Percentiles rank a stretch among this genome's conserved stretches.
Evolutionary conservation across 2,329 filamentous ascomycete genomes (phyloP).

Genomic region (Sporothrix brunneoviolacea): DNA sequence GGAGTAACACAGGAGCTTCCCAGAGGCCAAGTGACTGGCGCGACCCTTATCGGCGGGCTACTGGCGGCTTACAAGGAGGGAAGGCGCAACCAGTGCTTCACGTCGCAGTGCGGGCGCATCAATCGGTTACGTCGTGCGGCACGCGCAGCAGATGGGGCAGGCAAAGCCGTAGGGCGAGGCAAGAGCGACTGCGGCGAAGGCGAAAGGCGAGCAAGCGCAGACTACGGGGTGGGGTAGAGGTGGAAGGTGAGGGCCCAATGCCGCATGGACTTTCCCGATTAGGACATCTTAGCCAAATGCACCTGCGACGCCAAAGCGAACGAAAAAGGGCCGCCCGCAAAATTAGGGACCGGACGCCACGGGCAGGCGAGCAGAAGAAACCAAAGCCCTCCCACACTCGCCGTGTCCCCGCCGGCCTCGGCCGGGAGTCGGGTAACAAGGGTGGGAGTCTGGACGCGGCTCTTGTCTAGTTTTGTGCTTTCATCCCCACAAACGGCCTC

Average conservation of each 20-base stretch:
- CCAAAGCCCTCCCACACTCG: no score
- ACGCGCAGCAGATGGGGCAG: background rate
- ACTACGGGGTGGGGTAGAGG: slow-evolving; percentile 3
- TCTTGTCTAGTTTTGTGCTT: background rate
- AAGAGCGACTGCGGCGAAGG: slow-evolving; percentile 8
- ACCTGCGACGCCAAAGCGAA: no score
- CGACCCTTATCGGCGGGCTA: slow-evolving; percentile 8
- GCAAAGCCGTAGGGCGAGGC: no score
- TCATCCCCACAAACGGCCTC: background rate
- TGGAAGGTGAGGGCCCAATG: background rate
- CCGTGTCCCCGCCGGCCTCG: background rate
- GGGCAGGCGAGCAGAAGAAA: no score
- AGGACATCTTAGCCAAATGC: background rate
- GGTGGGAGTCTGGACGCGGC: no score
- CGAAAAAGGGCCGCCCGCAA: no score
- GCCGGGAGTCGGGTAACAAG: background rate
- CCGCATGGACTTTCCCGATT: slow-evolving; percentile 11
- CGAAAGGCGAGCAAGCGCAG: background rate
- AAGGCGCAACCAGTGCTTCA: background rate
- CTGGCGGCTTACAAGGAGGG: slow-evolving; percentile 2
- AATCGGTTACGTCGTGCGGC: background rate
- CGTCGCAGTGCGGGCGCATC: no score
- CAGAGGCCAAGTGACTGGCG: background rate
- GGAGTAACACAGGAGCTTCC: background rate
- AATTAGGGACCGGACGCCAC: no score